Conservation (phyloP, 192 early-diverging fungal genomes). For the Spizellomyces punctatus region DNA sequence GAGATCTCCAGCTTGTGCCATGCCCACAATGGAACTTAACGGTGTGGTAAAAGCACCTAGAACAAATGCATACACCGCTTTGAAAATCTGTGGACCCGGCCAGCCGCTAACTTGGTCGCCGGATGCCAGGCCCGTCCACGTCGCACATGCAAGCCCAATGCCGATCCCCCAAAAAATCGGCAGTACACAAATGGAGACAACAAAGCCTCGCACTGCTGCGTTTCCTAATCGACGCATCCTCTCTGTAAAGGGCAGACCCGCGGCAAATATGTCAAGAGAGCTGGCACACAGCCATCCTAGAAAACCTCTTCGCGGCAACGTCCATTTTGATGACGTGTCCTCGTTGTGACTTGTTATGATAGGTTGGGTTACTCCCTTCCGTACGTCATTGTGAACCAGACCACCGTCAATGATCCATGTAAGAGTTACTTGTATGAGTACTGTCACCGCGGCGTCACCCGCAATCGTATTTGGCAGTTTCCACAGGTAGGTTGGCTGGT, state of each 20-base stretch:
- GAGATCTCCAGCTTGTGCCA: conserved; percentile 14
- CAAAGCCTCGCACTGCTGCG: conserved; percentile 1
- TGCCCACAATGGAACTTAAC: conserved; percentile 18
- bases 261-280: conserved; percentile 21
- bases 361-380: conserved; percentile 19
- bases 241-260: neutral
- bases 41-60: conserved; percentile 24
- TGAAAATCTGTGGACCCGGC: conserved; percentile 26
- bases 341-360: neutral
- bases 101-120: conserved; percentile 9
- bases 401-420: conserved; percentile 30
- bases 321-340: neutral
- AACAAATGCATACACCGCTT: conserved; percentile 21
- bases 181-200: conserved; percentile 2
- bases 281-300: neutral
- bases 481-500: conserved; percentile 9
- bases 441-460: conserved; percentile 31
- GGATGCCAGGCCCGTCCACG: conserved; percentile 11
- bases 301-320: neutral
- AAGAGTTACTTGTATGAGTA: conserved; percentile 14
- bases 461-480: conserved; percentile 30
- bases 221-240: neutral
- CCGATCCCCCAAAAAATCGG: conserved; percentile 19
- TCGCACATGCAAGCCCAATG: conserved; percentile 20
- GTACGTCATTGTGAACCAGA: conserved; percentile 12